These are phyloP conservation scores for Kuraishia molischiana DNA, from an alignment of 805 yeast species.

Conservation along the genomic window DNA sequence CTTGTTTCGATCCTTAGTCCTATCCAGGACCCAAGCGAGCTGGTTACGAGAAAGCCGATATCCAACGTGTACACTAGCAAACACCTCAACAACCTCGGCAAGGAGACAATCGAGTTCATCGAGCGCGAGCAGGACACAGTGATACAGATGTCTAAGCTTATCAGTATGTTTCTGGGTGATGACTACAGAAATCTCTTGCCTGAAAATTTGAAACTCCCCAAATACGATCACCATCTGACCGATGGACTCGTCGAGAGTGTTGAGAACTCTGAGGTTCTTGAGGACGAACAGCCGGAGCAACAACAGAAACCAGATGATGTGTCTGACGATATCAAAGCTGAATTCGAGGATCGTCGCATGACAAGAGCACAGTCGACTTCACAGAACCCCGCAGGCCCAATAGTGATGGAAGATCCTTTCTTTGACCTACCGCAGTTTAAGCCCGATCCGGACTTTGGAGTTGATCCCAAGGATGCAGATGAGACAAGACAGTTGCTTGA, in stretches of 20 bases:
- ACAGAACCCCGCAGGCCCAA: conserved; percentile 4
- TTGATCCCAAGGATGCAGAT: conserved; percentile 45
- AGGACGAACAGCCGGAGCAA: conserved; percentile 7
- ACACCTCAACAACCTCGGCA: conserved; percentile 52
- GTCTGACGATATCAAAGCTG: conserved; percentile 9
- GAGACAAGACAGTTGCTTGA: conserved; percentile 66
- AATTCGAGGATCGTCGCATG: conserved; percentile 8
- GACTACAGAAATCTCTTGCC: conserved; percentile 63
- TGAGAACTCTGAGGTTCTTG: background rate
- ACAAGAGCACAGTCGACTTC: conserved; percentile 8
- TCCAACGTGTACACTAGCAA: conserved; percentile 52
- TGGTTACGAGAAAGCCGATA: conserved; percentile 61
- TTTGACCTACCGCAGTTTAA: conserved; percentile 49
- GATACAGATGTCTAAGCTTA: conserved; percentile 57
- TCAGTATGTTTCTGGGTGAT: conserved; percentile 81
- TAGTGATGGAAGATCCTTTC: conserved; percentile 40
- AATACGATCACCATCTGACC: conserved; percentile 54
- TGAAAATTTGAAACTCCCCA: conserved; percentile 53
- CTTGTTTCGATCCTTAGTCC: conserved; percentile 63
- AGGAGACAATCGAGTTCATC: conserved; percentile 66
- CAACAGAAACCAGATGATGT: conserved; percentile 14
- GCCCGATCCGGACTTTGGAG: conserved; percentile 38
- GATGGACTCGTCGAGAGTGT: background rate
- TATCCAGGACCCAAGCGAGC: conserved; percentile 69
- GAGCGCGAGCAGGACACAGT: conserved; percentile 75